Evolutionary conservation across 1,284 basidiomycete species (phyloP), one percentile per base, ranked within the genome.

Genomic region (Pseudozyma sp.): DNA sequence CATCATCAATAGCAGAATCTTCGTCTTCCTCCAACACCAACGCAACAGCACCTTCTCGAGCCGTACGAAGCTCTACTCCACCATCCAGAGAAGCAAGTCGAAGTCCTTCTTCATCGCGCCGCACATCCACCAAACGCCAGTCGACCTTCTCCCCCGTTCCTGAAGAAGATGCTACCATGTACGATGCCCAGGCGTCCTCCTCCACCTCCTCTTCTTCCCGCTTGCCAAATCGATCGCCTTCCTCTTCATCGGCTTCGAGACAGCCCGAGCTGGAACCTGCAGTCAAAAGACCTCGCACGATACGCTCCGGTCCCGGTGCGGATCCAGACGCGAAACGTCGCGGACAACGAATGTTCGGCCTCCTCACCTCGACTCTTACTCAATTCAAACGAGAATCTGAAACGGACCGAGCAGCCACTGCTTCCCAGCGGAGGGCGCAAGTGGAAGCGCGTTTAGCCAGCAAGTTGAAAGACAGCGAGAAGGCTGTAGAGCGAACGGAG

Each of bases 331-430:
- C 45, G 4, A 57, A 60, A 19, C 40, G 18, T 7, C 50, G 72
- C 19, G 67, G 59, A 1, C 59, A 51, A 2, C 52, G 72, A 5
- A 59, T 75, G 18, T 63, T 75, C 11, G 62, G 63, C 10, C 34
- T 75, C 1, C 63, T 75, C 25, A 59, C 45, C 1, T 62, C 63
- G 0, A 75, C 72, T 16, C 50, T 75, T 6, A 42, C 49, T 16
- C 55, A 61, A 21, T 70, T 75, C 59, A 66, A 67, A 42, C 52
- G 59, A 19, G 67, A 75, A 36, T 54, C 65, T 10, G 61, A 73
- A 52, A 40, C 53, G 4, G 40, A 58, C 1, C 52, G 43, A 14
- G 52, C 60, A 2, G 45, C 65, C 0, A 31, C 36, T 1, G 47
- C 52, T 5, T 58, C 66, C 0, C 18, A 49, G 21, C 52, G 52